Base-by-base conservation (phyloP, 495 filamentous ascomycete genomes). In the Talaromyces wortmannii region DNA sequence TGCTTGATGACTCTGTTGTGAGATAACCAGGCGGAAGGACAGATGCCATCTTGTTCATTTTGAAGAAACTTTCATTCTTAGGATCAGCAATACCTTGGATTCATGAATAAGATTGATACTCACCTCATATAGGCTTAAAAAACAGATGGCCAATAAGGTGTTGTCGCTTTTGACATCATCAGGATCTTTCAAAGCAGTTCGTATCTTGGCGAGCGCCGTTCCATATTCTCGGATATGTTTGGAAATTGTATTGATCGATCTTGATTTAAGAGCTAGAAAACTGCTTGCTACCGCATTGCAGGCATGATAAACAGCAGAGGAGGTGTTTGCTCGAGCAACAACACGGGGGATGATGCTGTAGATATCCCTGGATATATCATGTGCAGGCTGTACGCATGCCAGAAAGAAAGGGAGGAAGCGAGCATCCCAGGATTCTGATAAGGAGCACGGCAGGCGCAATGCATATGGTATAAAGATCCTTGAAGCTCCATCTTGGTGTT, bases 81-180 rank as follows among this genome's bases (percentile, higher is more conserved):
- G 33, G 33, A 36, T 36, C 12, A 36, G 33, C 12, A 36, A 36
- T 36, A 12, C 33, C 33, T 36, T 6, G 33, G 12, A 36, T 36
- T 36, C 6, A 12, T 36, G 33, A 6, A 36, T n/a, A 36, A 36
- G 6, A 6, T 36, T 12, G 33, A 6, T 36, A 6, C 33, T 31
- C 29, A 53, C 51, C 51, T 53, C 51, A 23, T 45, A 53, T 29
- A 45, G 5, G 4, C 51, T 23, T 15, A 53, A 42, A 16, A 46
- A 6, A 33, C 51, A 53, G 12, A 53, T 23, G 17, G 40, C 18
- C 6, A 53, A 36, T 6, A 53, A 36, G 13, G 42, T 53, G 16
- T 17, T 31, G 18, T 53, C 32, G 2, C 31, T 45, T 31, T 7
- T 45, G 40, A 36, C 18, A n/a, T 53, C n/a, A 4, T 53, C 17